Conservation (phyloP, 2,329 filamentous ascomycete genomes). For the Teratosphaeria zuluensis region DNA sequence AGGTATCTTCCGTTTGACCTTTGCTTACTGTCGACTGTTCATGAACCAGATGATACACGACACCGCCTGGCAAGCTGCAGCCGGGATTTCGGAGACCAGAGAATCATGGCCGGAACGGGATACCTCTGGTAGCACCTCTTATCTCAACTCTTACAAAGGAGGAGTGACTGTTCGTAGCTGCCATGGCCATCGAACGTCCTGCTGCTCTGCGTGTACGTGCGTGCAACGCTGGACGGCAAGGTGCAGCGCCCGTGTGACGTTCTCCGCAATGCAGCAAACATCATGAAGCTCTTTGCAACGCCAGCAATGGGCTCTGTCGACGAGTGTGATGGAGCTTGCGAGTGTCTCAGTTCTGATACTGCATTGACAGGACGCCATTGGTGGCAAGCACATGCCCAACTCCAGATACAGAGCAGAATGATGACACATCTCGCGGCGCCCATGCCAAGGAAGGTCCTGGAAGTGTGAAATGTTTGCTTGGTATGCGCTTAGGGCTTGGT, state of each 20-base stretch:
- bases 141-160: background rate
- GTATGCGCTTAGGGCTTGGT: no score
- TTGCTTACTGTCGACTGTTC: background rate
- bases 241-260: background rate
- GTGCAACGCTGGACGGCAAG: background rate
- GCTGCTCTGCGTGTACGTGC: background rate
- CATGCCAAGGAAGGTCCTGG: no score
- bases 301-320: no score
- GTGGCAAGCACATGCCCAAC: no score
- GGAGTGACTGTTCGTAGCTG: background rate
- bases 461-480: no score
- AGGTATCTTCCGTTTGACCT: background rate
- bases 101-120: background rate
- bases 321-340: no score
- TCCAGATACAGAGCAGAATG: no score
- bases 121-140: background rate
- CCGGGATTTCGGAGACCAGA: background rate
- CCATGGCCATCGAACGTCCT: background rate
- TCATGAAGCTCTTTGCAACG: background rate
- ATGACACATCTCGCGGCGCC: no score
- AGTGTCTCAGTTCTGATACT: no score
- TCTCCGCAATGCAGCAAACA: background rate
- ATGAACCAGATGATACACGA: background rate
- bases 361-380: no score
- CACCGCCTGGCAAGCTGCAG: background rate